A percentile compares a stretch with the other conserved stretches of the same genome.
Conservation (phyloP, 2,329 filamentous ascomycete species). For the Fusarium subglutinans region DNA sequence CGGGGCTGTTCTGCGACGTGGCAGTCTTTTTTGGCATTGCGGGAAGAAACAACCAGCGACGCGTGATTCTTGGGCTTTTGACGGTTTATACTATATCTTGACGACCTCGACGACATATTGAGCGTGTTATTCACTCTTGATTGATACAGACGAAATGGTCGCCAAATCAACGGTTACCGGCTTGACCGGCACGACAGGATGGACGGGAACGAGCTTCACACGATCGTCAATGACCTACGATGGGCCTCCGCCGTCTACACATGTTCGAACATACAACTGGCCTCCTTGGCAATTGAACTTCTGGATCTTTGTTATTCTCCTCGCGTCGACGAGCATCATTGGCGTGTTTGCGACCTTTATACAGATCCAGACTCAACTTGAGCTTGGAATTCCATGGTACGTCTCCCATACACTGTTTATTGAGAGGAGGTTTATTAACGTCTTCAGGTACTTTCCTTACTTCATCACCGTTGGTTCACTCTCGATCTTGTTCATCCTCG, state of each 20-base stretch:
- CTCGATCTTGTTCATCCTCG: constrained; percentile 71
- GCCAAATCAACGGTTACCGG: constrained; percentile 42
- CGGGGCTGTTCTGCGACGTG: constrained; percentile 37
- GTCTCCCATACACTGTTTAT: constrained; percentile 30
- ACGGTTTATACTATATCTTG: neutral
- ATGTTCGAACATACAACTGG: constrained; percentile 72
- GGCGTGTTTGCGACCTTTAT: constrained; percentile 71
- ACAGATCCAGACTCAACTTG: constrained; percentile 64
- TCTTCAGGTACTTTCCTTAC: constrained; percentile 72
- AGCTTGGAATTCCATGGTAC: constrained; percentile 68
- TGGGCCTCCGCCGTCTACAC: constrained; percentile 51
- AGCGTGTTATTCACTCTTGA: neutral
- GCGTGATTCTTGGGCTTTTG: neutral
- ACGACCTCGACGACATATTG: neutral
- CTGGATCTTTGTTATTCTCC: constrained; percentile 73
- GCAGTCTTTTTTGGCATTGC: constrained; percentile 13
- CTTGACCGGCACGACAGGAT: constrained; percentile 44
- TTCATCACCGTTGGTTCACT: constrained; percentile 68
- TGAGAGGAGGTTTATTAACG: neutral
- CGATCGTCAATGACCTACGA: constrained; percentile 56
- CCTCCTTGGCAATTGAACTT: constrained; percentile 73
- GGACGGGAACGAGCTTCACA: constrained; percentile 40
- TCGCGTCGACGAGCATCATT: constrained; percentile 66
- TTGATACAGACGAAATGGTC: constrained; percentile 33
- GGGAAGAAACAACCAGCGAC: constrained; percentile 1